Conservation (phyloP, 345 rosid species). For the Dovyalis caffra region DNA sequence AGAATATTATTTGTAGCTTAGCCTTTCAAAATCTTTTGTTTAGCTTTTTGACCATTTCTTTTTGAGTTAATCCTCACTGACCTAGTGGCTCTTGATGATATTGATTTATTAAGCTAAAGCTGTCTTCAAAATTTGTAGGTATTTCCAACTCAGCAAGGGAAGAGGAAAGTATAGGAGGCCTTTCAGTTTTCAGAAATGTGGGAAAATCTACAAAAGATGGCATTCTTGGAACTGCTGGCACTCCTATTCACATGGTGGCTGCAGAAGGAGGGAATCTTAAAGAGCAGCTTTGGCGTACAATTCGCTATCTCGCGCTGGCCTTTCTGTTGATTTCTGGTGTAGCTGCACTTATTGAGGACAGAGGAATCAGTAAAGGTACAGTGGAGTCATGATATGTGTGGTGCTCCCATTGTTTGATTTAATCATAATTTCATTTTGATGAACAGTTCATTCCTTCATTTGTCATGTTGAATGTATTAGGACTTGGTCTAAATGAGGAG, state of each 20-base stretch:
- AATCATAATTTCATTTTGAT: background rate
- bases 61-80: background rate
- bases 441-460: background rate
- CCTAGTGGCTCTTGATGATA: background rate
- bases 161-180: slow-evolving; percentile 58
- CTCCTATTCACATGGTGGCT: slow-evolving; percentile 85
- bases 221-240: slow-evolving; percentile 70
- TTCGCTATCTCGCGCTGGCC: slow-evolving; percentile 68
- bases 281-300: slow-evolving; percentile 91
- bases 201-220: slow-evolving; percentile 72
- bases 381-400: background rate
- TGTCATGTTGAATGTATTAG: slow-evolving; percentile 33
- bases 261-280: slow-evolving; percentile 80
- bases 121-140: slow-evolving; percentile 36
- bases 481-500: slow-evolving; percentile 92
- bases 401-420: slow-evolving; percentile 10
- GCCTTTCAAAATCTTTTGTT: background rate
- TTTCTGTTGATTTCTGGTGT: slow-evolving; percentile 85
- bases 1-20: background rate
- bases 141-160: slow-evolving; percentile 49
- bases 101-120: background rate
- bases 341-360: slow-evolving; percentile 90
- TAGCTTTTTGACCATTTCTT: background rate
- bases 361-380: slow-evolving; percentile 88
- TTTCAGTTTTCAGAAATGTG: slow-evolving; percentile 62